These are phyloP conservation scores for Mycena belliarum DNA, from an alignment of 768 basidiomycete genomes.

Conservation along the genomic window DNA sequence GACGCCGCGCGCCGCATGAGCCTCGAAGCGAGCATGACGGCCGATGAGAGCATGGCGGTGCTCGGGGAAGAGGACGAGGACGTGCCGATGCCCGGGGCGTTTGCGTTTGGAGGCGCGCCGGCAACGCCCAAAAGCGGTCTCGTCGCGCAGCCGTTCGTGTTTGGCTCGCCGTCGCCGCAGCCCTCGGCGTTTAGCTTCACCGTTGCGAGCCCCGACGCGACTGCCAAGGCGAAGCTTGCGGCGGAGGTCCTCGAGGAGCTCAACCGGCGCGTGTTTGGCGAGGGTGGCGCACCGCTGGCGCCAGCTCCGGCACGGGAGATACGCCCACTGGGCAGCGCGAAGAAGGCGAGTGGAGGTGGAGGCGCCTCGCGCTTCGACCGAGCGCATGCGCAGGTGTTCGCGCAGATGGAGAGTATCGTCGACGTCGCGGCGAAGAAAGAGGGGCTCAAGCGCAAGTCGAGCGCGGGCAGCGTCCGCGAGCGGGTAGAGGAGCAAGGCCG, in stretches of 20 bases:
- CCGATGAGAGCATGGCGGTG: background rate
- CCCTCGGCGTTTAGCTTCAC: slow-evolving; percentile 58
- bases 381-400: slow-evolving; percentile 64
- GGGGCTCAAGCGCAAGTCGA: slow-evolving; percentile 52
- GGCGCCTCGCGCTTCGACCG: slow-evolving; percentile 46
- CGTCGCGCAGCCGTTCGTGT: slow-evolving; percentile 57
- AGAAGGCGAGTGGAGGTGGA: slow-evolving; percentile 29
- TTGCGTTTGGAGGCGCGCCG: slow-evolving; percentile 16
- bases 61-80: slow-evolving; percentile 22
- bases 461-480: slow-evolving; percentile 28
- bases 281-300: slow-evolving; percentile 45
- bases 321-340: slow-evolving; percentile 33
- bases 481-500: slow-evolving; percentile 33
- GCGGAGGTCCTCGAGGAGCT: slow-evolving; percentile 80
- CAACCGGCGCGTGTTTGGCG: slow-evolving; percentile 66
- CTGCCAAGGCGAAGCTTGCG: slow-evolving; percentile 43
- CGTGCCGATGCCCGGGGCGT: slow-evolving; percentile 37
- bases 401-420: slow-evolving; percentile 78
- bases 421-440: slow-evolving; percentile 36
- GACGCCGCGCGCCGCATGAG: slow-evolving; percentile 18
- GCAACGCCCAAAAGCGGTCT: slow-evolving; percentile 9
- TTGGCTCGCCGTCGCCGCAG: slow-evolving; percentile 73
- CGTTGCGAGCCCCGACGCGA: slow-evolving; percentile 7
- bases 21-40: slow-evolving; percentile 14
- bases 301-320: slow-evolving; percentile 14